Base-by-base conservation (phyloP, 2,329 filamentous ascomycete genomes). In the Stemphylium lycopersici region DNA sequence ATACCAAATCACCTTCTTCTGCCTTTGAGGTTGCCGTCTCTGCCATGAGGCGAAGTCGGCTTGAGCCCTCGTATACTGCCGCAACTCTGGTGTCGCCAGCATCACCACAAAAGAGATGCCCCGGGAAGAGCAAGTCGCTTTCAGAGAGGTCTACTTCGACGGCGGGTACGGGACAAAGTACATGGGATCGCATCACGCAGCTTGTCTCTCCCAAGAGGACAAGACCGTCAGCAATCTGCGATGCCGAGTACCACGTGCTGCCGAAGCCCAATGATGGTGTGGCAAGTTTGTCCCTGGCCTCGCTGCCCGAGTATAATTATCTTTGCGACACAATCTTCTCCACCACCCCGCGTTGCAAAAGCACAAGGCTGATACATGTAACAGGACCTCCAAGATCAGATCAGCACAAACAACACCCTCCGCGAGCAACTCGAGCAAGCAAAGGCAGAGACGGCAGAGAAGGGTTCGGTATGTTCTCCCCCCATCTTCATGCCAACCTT, bases 311-410 rank as follows among this genome's bases (percentile, higher is more conserved):
- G 63, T 66, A 71, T 68, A 60, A 50, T 59, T 64, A 57, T 58
- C 54, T 49, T 52, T 34, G 46, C 52, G 50, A 56, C 32, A 45
- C 51, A 51, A 36, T 20, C 20, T 32, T 44, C 39, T 41, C n/a
- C 41, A 43, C 42, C 52, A 15, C 38, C 32, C 12, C 20, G 26
- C 33, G 18, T 7, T 5, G 16, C 12, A 44, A 44, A 16, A 6
- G n/a, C n/a, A 13, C 16, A 10, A 34, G 16, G 51, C 65, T 68
- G 52, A 68, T 54, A 38, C 44, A 45, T 41, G 15, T 13, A 31
- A 43, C 55, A 74, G 72, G 71, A 74, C 39, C 67, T 75, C 20
- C 55, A 69, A 59, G 68, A 68, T n/a, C 66, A 70, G 53, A 49
- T 61, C 55, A 56, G 56, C 10, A 40, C 60, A 13, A 70, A 64